Evolutionary conservation across 495 filamentous ascomycete genomes (phyloP), one percentile per base, ranked within the genome.

Genomic region (Hypoxylon rickii): DNA sequence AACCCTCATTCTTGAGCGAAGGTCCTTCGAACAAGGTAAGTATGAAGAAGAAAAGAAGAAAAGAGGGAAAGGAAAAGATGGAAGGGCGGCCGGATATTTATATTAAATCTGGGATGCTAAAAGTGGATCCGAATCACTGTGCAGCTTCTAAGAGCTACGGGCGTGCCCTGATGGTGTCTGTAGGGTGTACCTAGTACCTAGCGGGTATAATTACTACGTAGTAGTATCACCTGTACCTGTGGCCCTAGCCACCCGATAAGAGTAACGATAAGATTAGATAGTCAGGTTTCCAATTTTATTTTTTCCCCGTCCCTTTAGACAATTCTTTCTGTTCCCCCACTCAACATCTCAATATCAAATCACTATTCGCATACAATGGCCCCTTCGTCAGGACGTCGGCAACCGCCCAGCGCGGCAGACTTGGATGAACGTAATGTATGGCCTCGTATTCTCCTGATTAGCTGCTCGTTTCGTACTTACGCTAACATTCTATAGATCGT

Each of bases 401-500:
- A 51, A 58, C 64, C 44, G 52, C 73, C 74, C 45, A 78, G 61
- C 24, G 44, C 63, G 52, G 70, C 70, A 43, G 71, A 77, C 50
- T 55, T 74, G 2, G 67, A 75, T 37, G 48, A 66, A 42, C 71
- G 76, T 32, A 76, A 76, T 56, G 75, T 76, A 60, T 26, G 67
- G 11, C 45, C 13, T n/a, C 10, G 29, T 8, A 11, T 41, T 20
- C 11, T 18, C 20, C 15, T 24, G 7, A 34, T 12, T 29, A n/a
- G 6, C 3, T 37, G 19, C 34, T 17, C 12, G 2, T n/a, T 7
- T n/a, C n/a, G 34, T 21, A 17, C 19, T 38, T 2, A 16, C 52
- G 40, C 41, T 65, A 22, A 61, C 38, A 34, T 21, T n/a, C 61
- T n/a, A 36, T 50, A 96, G 89, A 86, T 89, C 51, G 85, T 99